Evolutionary conservation across 805 yeast species (phyloP), one percentile per base, ranked within the genome.

Genomic region (Candida morakotiae): DNA sequence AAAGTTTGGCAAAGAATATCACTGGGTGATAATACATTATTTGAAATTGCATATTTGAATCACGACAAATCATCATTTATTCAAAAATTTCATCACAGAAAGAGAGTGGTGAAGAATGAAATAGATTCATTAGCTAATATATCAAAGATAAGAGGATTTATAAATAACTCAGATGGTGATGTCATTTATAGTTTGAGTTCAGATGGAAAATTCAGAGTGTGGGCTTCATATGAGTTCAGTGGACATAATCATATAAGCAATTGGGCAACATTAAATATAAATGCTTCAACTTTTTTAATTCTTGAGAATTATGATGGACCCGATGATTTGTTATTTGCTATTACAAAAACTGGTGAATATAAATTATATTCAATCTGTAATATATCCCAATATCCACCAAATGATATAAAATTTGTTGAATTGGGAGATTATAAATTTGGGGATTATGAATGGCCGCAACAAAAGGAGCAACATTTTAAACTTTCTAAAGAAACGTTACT

Each of bases 1-100:
- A 87, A 86, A 52, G 67, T 87, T 2, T 89, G 96, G 95, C 70
- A 79, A 37, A 64, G 96, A 35, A 67, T 79, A 6, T 73, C 83
- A 6, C 85, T 79, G 50, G 87, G 83, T 23, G 58, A 55, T 32
- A 55, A 59, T 24, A 71, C 77, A 27, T 70, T 81, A 5, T 87
- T 87, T 53, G 93, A 83, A 48, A 62, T 87, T 43, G 62, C 77
- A 0, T 81, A 83, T 48, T 59, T 87, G 16, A 70, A 76, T n/a
- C 94, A 85, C 51, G 78, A 81, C 2, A 37, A 34, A 13, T 49
- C 47, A 1, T 52, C 69, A 1, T 69, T 69, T 37, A 77, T 88
- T 0, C 67, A 79, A 0, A 64, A 66, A 23, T 53, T 81, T 26
- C 65, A 80, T 38, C 83, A 91, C 89, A 72, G 77, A 43, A 25